These are phyloP conservation scores for Hypomyces rosellus DNA, from an alignment of 2,329 filamentous ascomycete genomes.

Conservation along the genomic window DNA sequence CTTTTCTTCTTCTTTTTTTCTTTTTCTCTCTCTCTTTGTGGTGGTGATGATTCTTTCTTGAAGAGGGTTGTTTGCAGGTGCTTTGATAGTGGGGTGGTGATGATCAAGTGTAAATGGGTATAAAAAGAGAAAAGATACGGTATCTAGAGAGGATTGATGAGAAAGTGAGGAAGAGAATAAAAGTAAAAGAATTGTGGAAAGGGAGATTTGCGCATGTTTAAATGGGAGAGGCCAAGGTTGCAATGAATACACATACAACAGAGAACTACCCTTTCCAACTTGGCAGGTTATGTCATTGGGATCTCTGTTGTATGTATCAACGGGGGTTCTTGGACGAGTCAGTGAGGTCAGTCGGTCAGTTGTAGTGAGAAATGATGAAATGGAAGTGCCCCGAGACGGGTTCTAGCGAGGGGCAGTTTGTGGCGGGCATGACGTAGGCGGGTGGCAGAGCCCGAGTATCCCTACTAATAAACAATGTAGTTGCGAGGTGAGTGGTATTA, in stretches of 20 bases:
- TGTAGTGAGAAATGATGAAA: no score
- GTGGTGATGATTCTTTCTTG: fast-evolving
- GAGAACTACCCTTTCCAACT: no score
- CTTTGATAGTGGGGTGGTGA: background rate
- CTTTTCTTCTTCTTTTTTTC: background rate
- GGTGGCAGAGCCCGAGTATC: background rate
- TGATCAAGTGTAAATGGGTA: background rate
- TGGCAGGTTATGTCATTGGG: no score
- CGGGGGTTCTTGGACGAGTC: no score
- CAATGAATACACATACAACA: background rate
- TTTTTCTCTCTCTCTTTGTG: background rate
- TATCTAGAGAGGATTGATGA: background rate
- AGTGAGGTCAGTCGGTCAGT: no score
- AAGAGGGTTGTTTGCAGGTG: background rate
- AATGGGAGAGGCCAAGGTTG: background rate
- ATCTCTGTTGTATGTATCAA: no score
- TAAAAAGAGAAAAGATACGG: background rate
- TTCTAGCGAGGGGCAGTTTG: background rate
- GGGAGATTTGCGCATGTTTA: background rate
- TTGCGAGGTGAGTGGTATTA: background rate
- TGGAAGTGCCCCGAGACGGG: no score
- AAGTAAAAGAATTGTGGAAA: background rate
- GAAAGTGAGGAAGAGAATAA: background rate
- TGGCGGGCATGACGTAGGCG: background rate
- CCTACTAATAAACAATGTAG: background rate